Evolutionary conservation across 805 yeast species (phyloP), one percentile per base, ranked within the genome.

Genomic region (Starmerella floricola): DNA sequence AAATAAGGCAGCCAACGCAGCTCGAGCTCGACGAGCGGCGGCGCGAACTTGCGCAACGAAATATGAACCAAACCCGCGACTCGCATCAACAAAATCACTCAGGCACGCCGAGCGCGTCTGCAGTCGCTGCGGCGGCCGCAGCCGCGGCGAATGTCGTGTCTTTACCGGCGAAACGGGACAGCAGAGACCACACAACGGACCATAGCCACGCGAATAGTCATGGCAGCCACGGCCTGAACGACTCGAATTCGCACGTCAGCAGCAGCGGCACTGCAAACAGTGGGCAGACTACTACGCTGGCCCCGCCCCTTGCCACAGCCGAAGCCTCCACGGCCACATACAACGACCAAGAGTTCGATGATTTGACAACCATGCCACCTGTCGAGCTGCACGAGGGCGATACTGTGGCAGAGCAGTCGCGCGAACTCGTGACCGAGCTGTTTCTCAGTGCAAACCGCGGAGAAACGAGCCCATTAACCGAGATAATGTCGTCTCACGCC

Each of bases 1-100:
- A 55, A 15, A 59, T 56, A 31, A 61, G 62, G 18, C 67, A 73
- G 1, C 74, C 76, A 19, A 66, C 73, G 11, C 70, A 71, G 48
- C 73, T 67, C 37, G 72, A 69, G 50, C 66, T 64, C 15, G 57
- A 64, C 52, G 68, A 66, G 11, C 66, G 42, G 33, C 39, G 45
- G 27, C 32, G 39, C 16, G 38, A 20, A 16, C 37, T 39, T 21
- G 38, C 45, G 31, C 36, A 15, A 10, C 26, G 26, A 10, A 23
- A 23, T 10, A 23, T 23, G 31, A 17, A 13, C 21, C 43, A 23
- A 32, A 21, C 6, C 10, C 12, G 21, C 20, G 16, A 30, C 32
- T 16, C 6, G 17, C 23, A 20, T 12, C 17, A 31, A 10, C 4
- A 10, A 5, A 27, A 27, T 13, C 12, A 5, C n/a, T 10, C 17